phyloP scores from a whole-genome alignment of 2,329 filamentous ascomycete species.

The Nigrospora sphaerica region DNA sequence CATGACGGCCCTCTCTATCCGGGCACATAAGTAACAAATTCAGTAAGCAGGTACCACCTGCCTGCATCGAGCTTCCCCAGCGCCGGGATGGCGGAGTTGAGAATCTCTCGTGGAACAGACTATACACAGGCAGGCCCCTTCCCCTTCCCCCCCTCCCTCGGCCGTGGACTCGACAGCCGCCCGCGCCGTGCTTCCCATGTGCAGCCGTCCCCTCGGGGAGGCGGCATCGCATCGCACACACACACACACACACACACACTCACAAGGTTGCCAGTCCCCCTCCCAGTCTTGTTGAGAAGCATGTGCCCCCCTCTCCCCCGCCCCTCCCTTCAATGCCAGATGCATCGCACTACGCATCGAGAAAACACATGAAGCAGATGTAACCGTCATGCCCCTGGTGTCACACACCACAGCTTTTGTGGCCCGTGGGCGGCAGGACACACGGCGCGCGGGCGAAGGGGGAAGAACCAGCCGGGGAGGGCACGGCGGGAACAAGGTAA shows the following conservation, averaged over 20 bases:
- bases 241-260: no score
- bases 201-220: background rate
- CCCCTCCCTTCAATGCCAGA: constrained; percentile 11
- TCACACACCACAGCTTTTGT: constrained; percentile 13
- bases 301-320: constrained; percentile 2
- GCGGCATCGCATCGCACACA: background rate
- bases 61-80: no score
- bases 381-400: constrained; percentile 15
- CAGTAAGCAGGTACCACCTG: no score
- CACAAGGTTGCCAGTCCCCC: no score
- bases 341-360: constrained; percentile 13
- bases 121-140: no score
- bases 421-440: constrained; percentile 7
- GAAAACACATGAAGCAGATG: constrained; percentile 20
- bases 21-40: no score
- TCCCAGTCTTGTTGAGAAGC: constrained; percentile 4
- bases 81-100: no score
- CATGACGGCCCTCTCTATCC: no score
- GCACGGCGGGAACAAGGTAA: no score
- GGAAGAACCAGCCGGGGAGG: no score
- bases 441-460: background rate
- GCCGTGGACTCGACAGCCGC: background rate
- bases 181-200: background rate
- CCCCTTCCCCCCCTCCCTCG: background rate
- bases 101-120: background rate